Base-by-base conservation (phyloP, 805 yeast genomes). In the Spathaspora arborariae region DNA sequence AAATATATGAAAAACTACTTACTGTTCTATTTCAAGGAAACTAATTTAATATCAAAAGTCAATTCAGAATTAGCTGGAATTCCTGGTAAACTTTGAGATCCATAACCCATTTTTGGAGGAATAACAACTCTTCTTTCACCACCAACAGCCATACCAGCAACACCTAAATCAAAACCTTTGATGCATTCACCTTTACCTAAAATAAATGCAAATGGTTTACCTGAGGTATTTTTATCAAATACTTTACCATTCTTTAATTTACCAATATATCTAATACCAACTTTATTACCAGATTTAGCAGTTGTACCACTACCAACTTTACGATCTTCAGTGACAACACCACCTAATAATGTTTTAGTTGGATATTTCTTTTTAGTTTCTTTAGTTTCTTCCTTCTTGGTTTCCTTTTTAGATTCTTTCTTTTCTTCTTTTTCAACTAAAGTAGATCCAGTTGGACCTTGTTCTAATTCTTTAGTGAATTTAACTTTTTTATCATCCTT, bases 141-240 rank as follows among this genome's bases (percentile, higher is more conserved):
- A 63, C 97, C 97, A 64, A 88, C 96, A 48, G 96, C 83, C 97
- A 94, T 91, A 67, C 98, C 98, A 49, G 92, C 90, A 60, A 94
- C 94, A 79, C 99, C 99, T 62, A 92, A 80, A 67, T 94, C 99
- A 88, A 96, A 94, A 55, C 98, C 99, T 71, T 88, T 88, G 78
- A 94, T 94, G 58, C 96, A 97, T 74, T 94, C 99, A 65, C 98
- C 99, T 68, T 85, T 87, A 62, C 99, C 99, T 59, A 94, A 80
- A 53, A 80, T 81, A 73, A 94, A 94, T 54, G 73, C 71, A 70
- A 94, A 94, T 63, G 99, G 99, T 77, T 89, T 92, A 62, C 99
- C 99, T 55, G 84, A 79, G 58, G 96, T 89, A 83, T 94, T 94
- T 72, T 92, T 91, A 80, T 94, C 99, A 57, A 94, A 94, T 42